A percentile compares a stretch with the other conserved stretches of the same genome.
Evolutionary conservation across 1,284 basidiomycete genomes (phyloP).

Genomic region (Mycosarcoma maydis): DNA sequence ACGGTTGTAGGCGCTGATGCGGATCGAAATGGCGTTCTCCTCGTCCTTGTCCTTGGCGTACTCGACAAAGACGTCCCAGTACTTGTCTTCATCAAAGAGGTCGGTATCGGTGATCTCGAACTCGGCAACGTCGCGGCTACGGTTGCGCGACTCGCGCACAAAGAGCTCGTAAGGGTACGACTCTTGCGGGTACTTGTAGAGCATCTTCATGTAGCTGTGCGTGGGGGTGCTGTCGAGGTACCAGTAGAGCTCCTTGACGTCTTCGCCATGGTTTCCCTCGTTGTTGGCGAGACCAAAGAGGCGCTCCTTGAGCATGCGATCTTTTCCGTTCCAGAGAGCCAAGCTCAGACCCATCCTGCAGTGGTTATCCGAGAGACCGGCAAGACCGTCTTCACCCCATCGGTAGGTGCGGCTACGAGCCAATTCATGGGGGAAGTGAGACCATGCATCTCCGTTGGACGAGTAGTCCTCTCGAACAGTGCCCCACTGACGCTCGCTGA

Average conservation of each 20-base stretch:
- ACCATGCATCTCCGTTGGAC: constrained; percentile 94
- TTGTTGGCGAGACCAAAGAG: constrained; percentile 92
- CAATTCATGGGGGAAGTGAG: constrained; percentile 94
- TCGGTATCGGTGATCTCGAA: constrained; percentile 94
- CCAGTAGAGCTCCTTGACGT: constrained; percentile 97
- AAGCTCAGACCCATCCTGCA: constrained; percentile 89
- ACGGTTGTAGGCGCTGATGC: constrained; percentile 95
- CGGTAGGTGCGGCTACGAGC: constrained; percentile 92
- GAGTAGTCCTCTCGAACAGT: constrained; percentile 99
- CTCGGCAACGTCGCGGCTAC: constrained; percentile 86
- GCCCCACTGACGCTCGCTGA: constrained; percentile 97
- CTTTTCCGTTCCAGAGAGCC: constrained; percentile 93
- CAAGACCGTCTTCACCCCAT: constrained; percentile 98
- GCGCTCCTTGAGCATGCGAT: constrained; percentile 94
- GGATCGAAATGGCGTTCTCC: constrained; percentile 86
- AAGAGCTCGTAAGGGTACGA: constrained; percentile 93
- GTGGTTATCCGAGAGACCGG: constrained; percentile 95
- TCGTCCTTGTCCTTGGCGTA: constrained; percentile 97
- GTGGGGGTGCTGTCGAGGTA: constrained; percentile 98
- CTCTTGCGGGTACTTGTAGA: constrained; percentile 96
- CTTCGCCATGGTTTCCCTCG: constrained; percentile 97
- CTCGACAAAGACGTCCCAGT: constrained; percentile 88
- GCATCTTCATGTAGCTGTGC: constrained; percentile 98
- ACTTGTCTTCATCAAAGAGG: constrained; percentile 88
- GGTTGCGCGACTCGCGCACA: constrained; percentile 81